Evolutionary conservation across 2,329 filamentous ascomycete species (phyloP).

Genomic region (Elsinoe perseae): DNA sequence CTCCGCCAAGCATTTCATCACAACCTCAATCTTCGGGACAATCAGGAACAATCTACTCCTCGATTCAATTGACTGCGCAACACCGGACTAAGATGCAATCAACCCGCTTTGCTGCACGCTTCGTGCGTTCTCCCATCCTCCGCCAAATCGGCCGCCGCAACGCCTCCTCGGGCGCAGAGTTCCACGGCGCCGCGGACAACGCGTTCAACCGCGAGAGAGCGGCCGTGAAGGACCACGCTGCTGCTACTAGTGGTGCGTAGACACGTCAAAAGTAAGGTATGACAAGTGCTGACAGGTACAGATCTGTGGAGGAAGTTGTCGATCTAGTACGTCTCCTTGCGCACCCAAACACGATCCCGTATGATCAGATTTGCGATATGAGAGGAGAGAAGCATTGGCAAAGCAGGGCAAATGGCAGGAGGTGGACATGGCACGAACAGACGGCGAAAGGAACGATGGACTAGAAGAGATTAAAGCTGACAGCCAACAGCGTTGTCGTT

Average conservation of each 20-base stretch:
- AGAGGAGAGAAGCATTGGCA: not conserved
- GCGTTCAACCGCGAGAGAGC: conserved; percentile 87
- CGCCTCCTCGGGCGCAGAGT: conserved; percentile 22
- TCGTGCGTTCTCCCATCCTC: conserved; percentile 23
- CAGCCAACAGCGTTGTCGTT: conserved; percentile 55
- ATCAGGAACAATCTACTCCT: conserved; percentile 1
- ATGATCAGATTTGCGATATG: conserved; percentile 13
- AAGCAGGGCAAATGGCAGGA: not conserved
- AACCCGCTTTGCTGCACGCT: conserved; percentile 17
- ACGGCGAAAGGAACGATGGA: not conserved
- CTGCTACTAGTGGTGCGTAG: conserved; percentile 68
- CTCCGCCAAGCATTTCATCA: conserved; percentile 9
- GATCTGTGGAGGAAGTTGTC: conserved; percentile 95
- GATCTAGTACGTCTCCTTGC: conserved; percentile 60
- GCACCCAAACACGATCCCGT: conserved; percentile 15
- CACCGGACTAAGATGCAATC: conserved; percentile 18
- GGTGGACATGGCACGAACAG: not conserved
- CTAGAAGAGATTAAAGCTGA: not conserved
- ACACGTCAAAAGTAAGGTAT: not conserved
- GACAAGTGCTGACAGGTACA: conserved; percentile 33
- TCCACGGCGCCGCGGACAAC: conserved; percentile 65
- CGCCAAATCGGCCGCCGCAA: conserved; percentile 23
- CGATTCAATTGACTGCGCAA: not conserved
- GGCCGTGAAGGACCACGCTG: conserved; percentile 85
- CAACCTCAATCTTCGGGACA: conserved; percentile 13